A percentile compares a stretch with the other conserved stretches of the same genome.
Evolutionary conservation across 1,139 yeast species (phyloP).

Genomic region (Sugiyamaella xylanicola): DNA sequence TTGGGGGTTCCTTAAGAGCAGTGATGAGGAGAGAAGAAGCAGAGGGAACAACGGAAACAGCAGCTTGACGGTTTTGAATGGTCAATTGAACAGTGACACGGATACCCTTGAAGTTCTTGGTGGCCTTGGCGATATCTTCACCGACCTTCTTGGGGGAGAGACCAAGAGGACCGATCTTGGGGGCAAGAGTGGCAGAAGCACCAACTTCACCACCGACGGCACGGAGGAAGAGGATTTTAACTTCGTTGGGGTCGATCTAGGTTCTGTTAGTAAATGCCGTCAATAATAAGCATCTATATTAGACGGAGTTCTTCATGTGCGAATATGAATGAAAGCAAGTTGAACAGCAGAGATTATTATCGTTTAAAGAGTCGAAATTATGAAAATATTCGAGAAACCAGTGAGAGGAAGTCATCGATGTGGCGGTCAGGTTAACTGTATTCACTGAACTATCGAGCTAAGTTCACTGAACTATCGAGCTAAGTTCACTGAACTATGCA

Average conservation of each 20-base stretch:
- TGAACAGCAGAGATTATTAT: no score
- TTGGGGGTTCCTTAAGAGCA: slow-evolving; percentile 99
- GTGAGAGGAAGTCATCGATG: no score
- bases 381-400: no score
- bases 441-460: no score
- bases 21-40: slow-evolving; percentile 99
- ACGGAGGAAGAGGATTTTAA: slow-evolving; percentile 97
- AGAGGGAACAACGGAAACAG: slow-evolving; percentile 98
- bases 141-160: slow-evolving; percentile 99
- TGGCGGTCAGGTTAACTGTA: no score
- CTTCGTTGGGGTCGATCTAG: slow-evolving; percentile 96
- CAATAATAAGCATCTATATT: no score
- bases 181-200: slow-evolving; percentile 99
- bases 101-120: slow-evolving; percentile 98
- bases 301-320: no score
- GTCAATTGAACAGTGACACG: slow-evolving; percentile 98
- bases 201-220: slow-evolving; percentile 99
- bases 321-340: no score
- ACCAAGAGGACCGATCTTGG: slow-evolving; percentile 99
- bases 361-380: no score
- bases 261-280: slow-evolving; percentile 6
- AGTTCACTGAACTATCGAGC: no score
- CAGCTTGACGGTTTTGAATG: slow-evolving; percentile 99
- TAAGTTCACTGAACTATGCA: no score
- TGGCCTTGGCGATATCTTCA: slow-evolving; percentile 99